These are phyloP conservation scores for Heracleum sosnowskyi DNA, from an alignment of 129 eudicot genomes.

Conservation along the genomic window DNA sequence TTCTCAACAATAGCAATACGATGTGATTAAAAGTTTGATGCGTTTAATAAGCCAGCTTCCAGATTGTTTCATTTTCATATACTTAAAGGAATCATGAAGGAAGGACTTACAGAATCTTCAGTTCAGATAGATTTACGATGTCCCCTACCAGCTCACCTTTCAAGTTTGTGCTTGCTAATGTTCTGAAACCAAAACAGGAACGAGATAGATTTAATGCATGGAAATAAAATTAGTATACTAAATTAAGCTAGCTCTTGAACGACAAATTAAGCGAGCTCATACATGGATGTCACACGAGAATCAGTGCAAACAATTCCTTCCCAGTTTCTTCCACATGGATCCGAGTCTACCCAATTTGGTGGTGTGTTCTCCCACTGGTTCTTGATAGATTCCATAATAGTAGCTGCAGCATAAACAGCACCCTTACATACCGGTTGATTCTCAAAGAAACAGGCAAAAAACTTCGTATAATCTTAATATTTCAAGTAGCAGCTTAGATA, in stretches of 20 bases:
- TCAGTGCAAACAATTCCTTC: conserved; percentile 56
- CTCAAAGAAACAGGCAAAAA: neutral
- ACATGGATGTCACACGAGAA: conserved; percentile 70
- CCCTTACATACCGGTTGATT: neutral
- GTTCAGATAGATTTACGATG: conserved; percentile 51
- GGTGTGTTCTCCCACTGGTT: conserved; percentile 51
- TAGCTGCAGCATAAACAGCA: conserved; percentile 31
- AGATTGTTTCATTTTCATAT: neutral
- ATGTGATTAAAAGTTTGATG: neutral
- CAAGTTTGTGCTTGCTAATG: conserved; percentile 45
- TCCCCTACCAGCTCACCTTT: conserved; percentile 60
- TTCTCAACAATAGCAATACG: neutral
- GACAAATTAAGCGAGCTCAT: conserved; percentile 5
- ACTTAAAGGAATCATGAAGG: neutral
- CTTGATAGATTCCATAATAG: conserved; percentile 44
- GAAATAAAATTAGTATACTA: neutral
- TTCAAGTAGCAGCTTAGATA: neutral
- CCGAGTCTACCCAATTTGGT: conserved; percentile 62
- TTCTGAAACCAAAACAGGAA: conserved; percentile 36
- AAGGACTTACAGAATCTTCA: conserved; percentile 59
- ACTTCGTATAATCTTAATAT: neutral
- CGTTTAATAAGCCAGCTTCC: neutral
- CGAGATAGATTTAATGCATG: neutral
- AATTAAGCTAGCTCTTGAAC: neutral
- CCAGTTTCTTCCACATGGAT: conserved; percentile 60